Percentiles rank a stretch among this genome's conserved stretches.
These are phyloP conservation scores for Oehlia diaphana DNA, from an alignment of 192 early-diverging fungal species.

Conservation along the genomic window DNA sequence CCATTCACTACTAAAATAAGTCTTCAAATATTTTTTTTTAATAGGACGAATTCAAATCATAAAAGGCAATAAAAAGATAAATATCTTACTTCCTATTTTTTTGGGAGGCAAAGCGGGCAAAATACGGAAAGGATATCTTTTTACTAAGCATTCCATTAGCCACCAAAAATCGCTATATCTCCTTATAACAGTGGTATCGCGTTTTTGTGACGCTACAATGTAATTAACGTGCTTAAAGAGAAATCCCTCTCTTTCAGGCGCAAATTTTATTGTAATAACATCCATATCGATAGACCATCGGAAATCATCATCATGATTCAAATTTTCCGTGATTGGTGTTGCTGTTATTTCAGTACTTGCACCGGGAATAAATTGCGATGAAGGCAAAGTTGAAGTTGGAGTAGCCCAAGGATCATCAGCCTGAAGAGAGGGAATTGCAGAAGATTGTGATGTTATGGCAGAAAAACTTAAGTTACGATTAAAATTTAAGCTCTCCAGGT, in stretches of 20 bases:
- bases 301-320: conserved; percentile 39
- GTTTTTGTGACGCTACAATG: conserved; percentile 70
- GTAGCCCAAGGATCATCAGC: conserved; percentile 62
- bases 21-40: neutral
- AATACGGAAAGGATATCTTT: conserved; percentile 80
- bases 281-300: conserved; percentile 61
- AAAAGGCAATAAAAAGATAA: neutral
- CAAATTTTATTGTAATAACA: conserved; percentile 51
- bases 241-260: conserved; percentile 53
- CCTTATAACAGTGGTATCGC: conserved; percentile 61
- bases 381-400: conserved; percentile 1
- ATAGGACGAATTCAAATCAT: neutral
- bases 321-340: neutral
- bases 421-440: conserved; percentile 33
- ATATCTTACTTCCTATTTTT: conserved; percentile 68
- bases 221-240: conserved; percentile 85
- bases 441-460: conserved; percentile 29
- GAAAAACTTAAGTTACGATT: conserved; percentile 31
- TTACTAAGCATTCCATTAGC: conserved; percentile 76
- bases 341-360: neutral
- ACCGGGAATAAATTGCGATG: neutral
- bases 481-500: conserved; percentile 51
- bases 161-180: conserved; percentile 93
- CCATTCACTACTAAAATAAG: conserved; percentile 34
- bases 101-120: conserved; percentile 87